Percentiles rank a stretch among this genome's conserved stretches.
phyloP scores from a whole-genome alignment of 2,329 filamentous ascomycete species.

The Cladosporium sphaerospermum region DNA sequence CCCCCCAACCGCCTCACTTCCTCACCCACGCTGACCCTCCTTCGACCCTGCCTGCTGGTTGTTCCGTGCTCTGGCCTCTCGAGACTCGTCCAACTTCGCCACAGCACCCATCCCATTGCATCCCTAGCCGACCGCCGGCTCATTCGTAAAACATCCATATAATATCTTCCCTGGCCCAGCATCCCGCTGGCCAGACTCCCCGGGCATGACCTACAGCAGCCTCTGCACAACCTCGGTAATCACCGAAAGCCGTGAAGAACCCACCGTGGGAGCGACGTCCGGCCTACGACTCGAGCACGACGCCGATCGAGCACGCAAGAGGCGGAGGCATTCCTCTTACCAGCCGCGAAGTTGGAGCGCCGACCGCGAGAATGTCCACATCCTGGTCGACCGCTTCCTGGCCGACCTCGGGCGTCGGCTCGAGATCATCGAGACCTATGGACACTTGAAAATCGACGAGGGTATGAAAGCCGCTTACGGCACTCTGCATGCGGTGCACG shows the following conservation, averaged over 20 bases:
- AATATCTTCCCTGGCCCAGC: too few species aligned
- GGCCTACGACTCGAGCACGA: constrained; percentile 29
- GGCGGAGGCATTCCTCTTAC: constrained; percentile 44
- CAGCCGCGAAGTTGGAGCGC: constrained; percentile 37
- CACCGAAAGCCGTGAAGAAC: constrained; percentile 38
- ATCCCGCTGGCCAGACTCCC: not conserved
- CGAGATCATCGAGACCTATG: constrained; percentile 82
- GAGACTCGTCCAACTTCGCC: too few species aligned
- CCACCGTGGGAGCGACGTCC: constrained; percentile 34
- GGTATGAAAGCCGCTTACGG: constrained; percentile 79
- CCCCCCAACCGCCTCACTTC: too few species aligned
- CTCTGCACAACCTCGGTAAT: constrained; percentile 11
- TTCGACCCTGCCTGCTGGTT: too few species aligned
- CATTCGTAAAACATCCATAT: too few species aligned
- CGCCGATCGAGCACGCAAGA: constrained; percentile 31
- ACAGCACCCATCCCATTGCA: too few species aligned
- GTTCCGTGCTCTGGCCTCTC: too few species aligned
- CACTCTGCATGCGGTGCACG: constrained; percentile 78
- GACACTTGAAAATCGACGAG: constrained; percentile 74
- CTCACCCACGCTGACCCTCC: too few species aligned
- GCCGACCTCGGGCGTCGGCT: constrained; percentile 79
- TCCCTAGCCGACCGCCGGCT: too few species aligned
- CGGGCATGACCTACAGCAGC: constrained; percentile 5
- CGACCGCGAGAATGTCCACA: constrained; percentile 44
- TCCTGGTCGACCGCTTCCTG: constrained; percentile 66